Percentiles rank a stretch among this genome's conserved stretches.
These are phyloP conservation scores for Ustilago trichophora DNA, from an alignment of 1,284 basidiomycete genomes.

Conservation along the genomic window DNA sequence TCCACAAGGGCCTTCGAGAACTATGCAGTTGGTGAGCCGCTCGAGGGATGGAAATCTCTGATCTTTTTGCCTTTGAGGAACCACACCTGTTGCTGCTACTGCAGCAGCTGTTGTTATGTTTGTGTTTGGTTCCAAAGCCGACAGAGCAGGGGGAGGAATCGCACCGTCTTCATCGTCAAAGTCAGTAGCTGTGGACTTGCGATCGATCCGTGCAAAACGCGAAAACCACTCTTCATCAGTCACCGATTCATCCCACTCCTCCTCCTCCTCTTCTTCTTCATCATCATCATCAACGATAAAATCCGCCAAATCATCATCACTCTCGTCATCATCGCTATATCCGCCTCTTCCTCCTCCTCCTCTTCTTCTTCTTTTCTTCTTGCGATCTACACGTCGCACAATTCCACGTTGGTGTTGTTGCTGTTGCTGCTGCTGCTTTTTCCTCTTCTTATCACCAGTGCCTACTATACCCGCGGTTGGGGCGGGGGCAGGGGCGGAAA, in stretches of 20 bases:
- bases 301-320: constrained; percentile 36
- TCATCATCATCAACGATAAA: constrained; percentile 54
- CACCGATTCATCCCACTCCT: constrained; percentile 25
- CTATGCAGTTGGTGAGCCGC: constrained; percentile 54
- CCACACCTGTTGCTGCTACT: neutral
- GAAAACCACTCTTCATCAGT: constrained; percentile 43
- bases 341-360: neutral
- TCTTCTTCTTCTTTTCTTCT: constrained; percentile 1
- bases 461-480: too few relatives aligned
- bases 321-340: constrained; percentile 26
- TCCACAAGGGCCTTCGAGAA: constrained; percentile 77
- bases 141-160: too few relatives aligned
- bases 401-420: too few relatives aligned
- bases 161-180: too few relatives aligned
- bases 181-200: neutral
- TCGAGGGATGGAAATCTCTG: constrained; percentile 11
- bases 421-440: too few relatives aligned
- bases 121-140: too few relatives aligned
- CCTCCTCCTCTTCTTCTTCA: constrained; percentile 31
- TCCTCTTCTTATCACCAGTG: constrained; percentile 13
- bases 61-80: neutral
- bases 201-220: constrained; percentile 34
- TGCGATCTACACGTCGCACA: constrained; percentile 32
- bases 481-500: constrained; percentile 22
- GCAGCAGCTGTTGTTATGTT: too few relatives aligned